Evolutionary conservation across 1,284 basidiomycete species (phyloP).

Genomic region (Irpex lacteus): DNA sequence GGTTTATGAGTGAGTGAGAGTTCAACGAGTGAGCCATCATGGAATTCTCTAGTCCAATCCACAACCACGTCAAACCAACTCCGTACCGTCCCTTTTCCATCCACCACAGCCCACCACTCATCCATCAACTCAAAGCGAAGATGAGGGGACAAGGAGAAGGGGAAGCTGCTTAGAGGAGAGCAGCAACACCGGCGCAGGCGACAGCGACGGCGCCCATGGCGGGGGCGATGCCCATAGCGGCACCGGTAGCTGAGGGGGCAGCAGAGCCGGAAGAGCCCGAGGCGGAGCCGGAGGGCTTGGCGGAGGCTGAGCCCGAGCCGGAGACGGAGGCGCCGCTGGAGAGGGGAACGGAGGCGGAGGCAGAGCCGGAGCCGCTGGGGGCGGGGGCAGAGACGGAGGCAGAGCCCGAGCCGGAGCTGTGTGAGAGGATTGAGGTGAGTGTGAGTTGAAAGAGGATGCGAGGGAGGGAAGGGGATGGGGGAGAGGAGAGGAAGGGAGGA

Average conservation of each 20-base stretch:
- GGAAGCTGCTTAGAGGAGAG: conserved; percentile 39
- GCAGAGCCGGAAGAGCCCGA: conserved; percentile 16
- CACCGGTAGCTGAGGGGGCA: conserved; percentile 19
- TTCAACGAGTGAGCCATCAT: neutral
- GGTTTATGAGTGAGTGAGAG: neutral
- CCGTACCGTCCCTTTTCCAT: conserved; percentile 34
- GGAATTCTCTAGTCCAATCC: conserved; percentile 1
- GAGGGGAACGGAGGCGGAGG: conserved; percentile 15
- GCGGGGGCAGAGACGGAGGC: conserved; percentile 13
- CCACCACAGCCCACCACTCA: neutral
- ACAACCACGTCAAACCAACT: conserved; percentile 1
- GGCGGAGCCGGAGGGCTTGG: conserved; percentile 3
- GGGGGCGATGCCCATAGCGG: conserved; percentile 27
- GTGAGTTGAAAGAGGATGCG: conserved; percentile 4
- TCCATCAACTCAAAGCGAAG: conserved; percentile 13
- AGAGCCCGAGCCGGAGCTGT: conserved; percentile 11
- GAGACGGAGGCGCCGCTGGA: conserved; percentile 15
- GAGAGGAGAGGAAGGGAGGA: conserved; percentile 43
- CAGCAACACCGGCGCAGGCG: conserved; percentile 34
- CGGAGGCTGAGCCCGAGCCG: conserved; percentile 18
- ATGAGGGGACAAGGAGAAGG: conserved; percentile 29
- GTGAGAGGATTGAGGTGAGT: neutral
- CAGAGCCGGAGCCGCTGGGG: conserved; percentile 14
- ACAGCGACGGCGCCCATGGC: conserved; percentile 36
- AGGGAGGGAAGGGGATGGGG: conserved; percentile 28